Evolutionary conservation across 2,329 filamentous ascomycete genomes (phyloP).

Genomic region (Diaporthe destruens): DNA sequence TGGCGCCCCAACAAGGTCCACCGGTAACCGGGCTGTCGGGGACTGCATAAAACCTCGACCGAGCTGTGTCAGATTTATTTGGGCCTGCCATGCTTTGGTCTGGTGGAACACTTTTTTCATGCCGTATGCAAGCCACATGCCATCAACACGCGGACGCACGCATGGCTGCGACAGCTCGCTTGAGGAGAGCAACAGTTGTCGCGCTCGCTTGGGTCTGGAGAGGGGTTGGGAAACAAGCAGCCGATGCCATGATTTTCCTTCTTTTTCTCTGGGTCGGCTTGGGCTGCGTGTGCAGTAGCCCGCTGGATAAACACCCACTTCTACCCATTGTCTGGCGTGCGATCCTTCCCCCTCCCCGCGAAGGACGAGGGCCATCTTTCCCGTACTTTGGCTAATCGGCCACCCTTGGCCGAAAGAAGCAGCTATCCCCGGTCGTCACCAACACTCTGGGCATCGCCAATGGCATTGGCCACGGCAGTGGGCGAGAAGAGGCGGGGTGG

Average conservation of each 20-base stretch:
- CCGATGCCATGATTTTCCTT: background rate
- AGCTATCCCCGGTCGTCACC: slow-evolving; percentile 3
- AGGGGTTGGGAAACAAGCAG: slow-evolving; percentile 6
- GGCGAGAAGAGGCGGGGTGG: background rate
- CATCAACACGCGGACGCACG: background rate
- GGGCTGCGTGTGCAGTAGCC: slow-evolving; percentile 20
- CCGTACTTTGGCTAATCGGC: slow-evolving; percentile 27
- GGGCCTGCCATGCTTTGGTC: slow-evolving; percentile 6
- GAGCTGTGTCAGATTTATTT: slow-evolving; percentile 24
- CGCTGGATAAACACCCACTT: slow-evolving; percentile 22
- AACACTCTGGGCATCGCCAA: too few relatives aligned
- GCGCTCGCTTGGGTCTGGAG: background rate
- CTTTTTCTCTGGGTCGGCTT: slow-evolving; percentile 6
- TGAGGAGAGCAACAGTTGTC: background rate
- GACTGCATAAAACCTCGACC: slow-evolving; percentile 21
- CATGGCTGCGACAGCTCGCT: slow-evolving; percentile 23
- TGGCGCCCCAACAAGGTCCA: slow-evolving; percentile 10
- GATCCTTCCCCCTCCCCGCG: background rate
- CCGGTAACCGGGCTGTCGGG: slow-evolving; percentile 30
- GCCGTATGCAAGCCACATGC: slow-evolving; percentile 31
- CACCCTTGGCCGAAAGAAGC: slow-evolving; percentile 22
- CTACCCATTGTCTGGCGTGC: slow-evolving; percentile 7
- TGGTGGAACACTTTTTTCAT: slow-evolving; percentile 19
- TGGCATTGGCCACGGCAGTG: slow-evolving; percentile 2
- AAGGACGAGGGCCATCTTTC: slow-evolving; percentile 1